Conservation (phyloP, 805 yeast genomes). For the Candida alai region DNA sequence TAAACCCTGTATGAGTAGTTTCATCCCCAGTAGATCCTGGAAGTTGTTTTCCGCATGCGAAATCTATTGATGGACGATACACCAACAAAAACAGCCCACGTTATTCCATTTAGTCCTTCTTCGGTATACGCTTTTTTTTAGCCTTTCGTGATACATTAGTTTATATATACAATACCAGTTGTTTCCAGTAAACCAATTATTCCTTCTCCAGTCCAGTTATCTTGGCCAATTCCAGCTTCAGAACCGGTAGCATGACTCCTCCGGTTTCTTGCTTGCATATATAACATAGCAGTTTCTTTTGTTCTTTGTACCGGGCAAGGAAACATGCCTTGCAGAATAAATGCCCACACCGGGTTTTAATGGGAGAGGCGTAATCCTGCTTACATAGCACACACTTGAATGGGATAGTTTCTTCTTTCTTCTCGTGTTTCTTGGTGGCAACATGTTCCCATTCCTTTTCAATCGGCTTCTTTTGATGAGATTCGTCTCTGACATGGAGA, state of each 20-base stretch:
- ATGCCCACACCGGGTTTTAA: slow-evolving; percentile 60
- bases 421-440: slow-evolving; percentile 11
- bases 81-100: too few relatives aligned
- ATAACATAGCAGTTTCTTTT: slow-evolving; percentile 42
- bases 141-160: too few relatives aligned
- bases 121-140: too few relatives aligned
- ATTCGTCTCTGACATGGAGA: slow-evolving; percentile 85
- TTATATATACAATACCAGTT: too few relatives aligned
- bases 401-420: slow-evolving; percentile 32
- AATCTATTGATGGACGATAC: too few relatives aligned
- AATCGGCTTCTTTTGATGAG: slow-evolving; percentile 63
- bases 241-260: slow-evolving; percentile 56
- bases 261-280: slow-evolving; percentile 59
- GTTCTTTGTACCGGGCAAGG: slow-evolving; percentile 39
- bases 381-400: slow-evolving; percentile 63
- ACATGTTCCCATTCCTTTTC: slow-evolving; percentile 66
- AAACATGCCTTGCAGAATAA: slow-evolving; percentile 63
- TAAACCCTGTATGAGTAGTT: too few relatives aligned
- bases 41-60: too few relatives aligned
- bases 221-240: slow-evolving; percentile 23
- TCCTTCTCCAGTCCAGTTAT: slow-evolving; percentile 5
- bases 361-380: slow-evolving; percentile 49
- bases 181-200: background rate
- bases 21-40: too few relatives aligned
- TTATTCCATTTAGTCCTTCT: too few relatives aligned